Evolutionary conservation across 805 yeast species (phyloP).

Genomic region (Clavispora asparagi): DNA sequence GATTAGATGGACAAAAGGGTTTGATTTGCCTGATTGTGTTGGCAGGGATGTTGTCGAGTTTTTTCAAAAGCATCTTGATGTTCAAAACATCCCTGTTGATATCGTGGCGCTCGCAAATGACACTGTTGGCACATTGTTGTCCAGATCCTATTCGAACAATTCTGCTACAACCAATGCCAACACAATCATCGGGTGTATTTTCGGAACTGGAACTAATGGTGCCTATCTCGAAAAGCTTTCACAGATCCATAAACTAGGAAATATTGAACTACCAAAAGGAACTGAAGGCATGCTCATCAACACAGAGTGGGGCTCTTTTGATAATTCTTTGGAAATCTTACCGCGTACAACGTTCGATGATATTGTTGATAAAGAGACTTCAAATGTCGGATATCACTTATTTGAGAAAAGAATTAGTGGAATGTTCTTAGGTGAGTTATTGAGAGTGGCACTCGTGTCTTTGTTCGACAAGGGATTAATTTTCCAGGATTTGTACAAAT

Average conservation of each 20-base stretch:
- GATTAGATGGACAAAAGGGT: slow-evolving; percentile 96
- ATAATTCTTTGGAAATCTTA: slow-evolving; percentile 67
- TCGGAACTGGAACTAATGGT: slow-evolving; percentile 98
- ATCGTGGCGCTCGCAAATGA: slow-evolving; percentile 93
- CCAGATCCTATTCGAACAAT: slow-evolving; percentile 76
- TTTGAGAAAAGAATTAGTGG: slow-evolving; percentile 92
- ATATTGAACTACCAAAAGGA: slow-evolving; percentile 24
- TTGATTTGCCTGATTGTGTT: slow-evolving; percentile 77
- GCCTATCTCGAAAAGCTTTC: slow-evolving; percentile 80
- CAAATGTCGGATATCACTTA: slow-evolving; percentile 83
- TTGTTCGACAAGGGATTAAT: slow-evolving; percentile 54
- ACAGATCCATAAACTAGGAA: slow-evolving; percentile 68
- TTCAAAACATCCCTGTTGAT: slow-evolving; percentile 52
- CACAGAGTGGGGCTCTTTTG: slow-evolving; percentile 98
- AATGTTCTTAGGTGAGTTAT: slow-evolving; percentile 87
- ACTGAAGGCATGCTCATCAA: slow-evolving; percentile 71
- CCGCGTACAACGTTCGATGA: slow-evolving; percentile 79
- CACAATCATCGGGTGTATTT: slow-evolving; percentile 83
- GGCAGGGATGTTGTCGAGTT: slow-evolving; percentile 75
- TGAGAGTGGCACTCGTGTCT: slow-evolving; percentile 70
- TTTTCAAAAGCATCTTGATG: slow-evolving; percentile 66
- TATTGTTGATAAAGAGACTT: slow-evolving; percentile 62
- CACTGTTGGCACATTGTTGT: slow-evolving; percentile 88
- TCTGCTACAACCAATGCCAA: slow-evolving; percentile 60
- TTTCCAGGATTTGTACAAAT: slow-evolving; percentile 46